Evolutionary conservation across 2,329 filamentous ascomycete species (phyloP), one percentile per base, ranked within the genome.

Genomic region (Neopestalotiopsis rosae): DNA sequence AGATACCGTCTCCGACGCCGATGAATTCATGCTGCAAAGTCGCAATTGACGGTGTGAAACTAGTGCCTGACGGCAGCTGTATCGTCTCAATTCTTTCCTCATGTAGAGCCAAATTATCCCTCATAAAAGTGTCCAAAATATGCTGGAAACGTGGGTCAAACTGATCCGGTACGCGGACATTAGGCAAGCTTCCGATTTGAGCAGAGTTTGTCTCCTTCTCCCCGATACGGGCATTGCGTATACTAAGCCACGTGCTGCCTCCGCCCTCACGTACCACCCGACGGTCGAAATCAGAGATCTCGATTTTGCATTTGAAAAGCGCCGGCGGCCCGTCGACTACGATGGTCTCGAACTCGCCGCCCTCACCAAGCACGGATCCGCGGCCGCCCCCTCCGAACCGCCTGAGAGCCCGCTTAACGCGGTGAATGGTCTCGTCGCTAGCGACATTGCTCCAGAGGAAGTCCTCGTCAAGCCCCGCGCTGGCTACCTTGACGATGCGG

Each of bases 321-420:
- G 83, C 82, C 0, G 76, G 75, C 9, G 95, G 95, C 12, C 95
- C 96, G 80, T 94, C 90, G 45, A 98, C 77, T 59, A 96, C 94
- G 66, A 98, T 83, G 38, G 94, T 98, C 86, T 98, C 96, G 80
- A 97, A 98, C 83, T 98, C 96, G 3, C 96, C 96, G 5, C 96
- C 96, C 79, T 98, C 96, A 1, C 96, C 96, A 20, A 98, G 82
- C 10, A 95, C 89, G 9, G 93, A 92, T 0, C 93, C 94, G 71
- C 86, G 82, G 70, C 88, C 83, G 75, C 82, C 83, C 70, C 86
- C 82, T 59, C 92, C 92, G 81, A 97, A 97, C 71, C 89, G 87
- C 64, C 84, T 82, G 77, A 94, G 85, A 1, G 89, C 85, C 56
- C 79, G 82, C 75, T 84, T 82, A 59, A 90, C 77, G 66, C 83